These are phyloP conservation scores for Plasmopara viticola DNA, from an alignment of 352 stramenopile genomes.

Conservation along the genomic window DNA sequence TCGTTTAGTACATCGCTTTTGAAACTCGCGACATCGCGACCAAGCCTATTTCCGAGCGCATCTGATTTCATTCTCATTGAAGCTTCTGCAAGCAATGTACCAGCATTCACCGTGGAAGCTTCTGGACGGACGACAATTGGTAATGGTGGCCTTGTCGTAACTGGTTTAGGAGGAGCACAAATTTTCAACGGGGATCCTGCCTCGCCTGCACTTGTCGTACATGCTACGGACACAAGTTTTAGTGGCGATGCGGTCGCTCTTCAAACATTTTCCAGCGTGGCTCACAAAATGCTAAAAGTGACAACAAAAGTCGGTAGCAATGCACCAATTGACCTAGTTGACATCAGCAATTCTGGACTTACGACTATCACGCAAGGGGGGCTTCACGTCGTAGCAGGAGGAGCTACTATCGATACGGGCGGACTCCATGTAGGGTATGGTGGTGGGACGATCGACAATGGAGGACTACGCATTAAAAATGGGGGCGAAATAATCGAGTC, in stretches of 20 bases:
- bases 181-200: too few species aligned
- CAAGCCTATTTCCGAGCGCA: too few species aligned
- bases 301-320: conserved; percentile 6
- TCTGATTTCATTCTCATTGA: too few species aligned
- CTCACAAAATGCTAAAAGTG: conserved; percentile 22
- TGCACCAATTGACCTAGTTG: conserved; percentile 28
- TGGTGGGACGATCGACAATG: conserved; percentile 34
- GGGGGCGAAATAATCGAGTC: conserved; percentile 34
- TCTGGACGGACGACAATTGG: too few species aligned
- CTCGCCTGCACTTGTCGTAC: conserved; percentile 22
- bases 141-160: too few species aligned
- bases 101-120: too few species aligned
- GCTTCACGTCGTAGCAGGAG: conserved; percentile 33
- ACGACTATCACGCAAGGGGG: conserved; percentile 41
- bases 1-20: too few species aligned
- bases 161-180: too few species aligned
- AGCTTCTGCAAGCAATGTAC: too few species aligned
- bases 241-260: conserved; percentile 32
- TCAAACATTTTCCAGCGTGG: conserved; percentile 22
- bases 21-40: too few species aligned
- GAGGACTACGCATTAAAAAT: conserved; percentile 27
- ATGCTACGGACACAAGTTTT: conserved; percentile 22
- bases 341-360: conserved; percentile 34
- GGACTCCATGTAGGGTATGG: conserved; percentile 32
- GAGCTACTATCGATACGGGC: conserved; percentile 33